Percentiles rank a stretch among this genome's conserved stretches.
phyloP scores from a whole-genome alignment of 2,329 filamentous ascomycete genomes.

The Exophiala spinifera region DNA sequence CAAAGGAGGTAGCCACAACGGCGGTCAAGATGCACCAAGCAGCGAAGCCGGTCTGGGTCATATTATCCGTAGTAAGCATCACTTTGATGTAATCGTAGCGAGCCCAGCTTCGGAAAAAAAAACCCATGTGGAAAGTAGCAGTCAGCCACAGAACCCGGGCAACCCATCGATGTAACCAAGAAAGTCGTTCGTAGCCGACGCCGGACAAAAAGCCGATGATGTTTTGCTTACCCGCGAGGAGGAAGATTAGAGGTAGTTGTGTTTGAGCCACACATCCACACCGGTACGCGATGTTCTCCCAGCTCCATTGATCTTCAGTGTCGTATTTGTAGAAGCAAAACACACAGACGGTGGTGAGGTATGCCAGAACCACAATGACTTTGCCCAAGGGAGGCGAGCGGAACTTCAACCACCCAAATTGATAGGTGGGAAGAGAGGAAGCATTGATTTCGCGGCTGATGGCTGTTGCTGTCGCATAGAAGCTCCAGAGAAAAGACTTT shows the following conservation, averaged over 20 bases:
- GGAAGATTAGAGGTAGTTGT: constrained; percentile 55
- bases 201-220: constrained; percentile 49
- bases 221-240: constrained; percentile 56
- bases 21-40: constrained; percentile 52
- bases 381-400: constrained; percentile 39
- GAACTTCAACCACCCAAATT: constrained; percentile 34
- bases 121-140: constrained; percentile 53
- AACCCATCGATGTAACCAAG: constrained; percentile 54
- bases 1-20: constrained; percentile 51
- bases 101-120: constrained; percentile 53
- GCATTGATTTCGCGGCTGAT: constrained; percentile 54
- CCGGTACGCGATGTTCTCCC: constrained; percentile 57
- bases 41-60: constrained; percentile 52
- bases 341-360: constrained; percentile 21
- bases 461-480: constrained; percentile 54
- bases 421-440: constrained; percentile 37
- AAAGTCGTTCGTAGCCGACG: constrained; percentile 50
- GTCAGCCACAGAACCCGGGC: constrained; percentile 52
- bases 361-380: constrained; percentile 34
- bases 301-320: constrained; percentile 47
- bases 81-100: constrained; percentile 50
- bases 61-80: constrained; percentile 48
- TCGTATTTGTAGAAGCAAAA: constrained; percentile 55
- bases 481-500: constrained; percentile 45
- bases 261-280: constrained; percentile 53